Base-by-base conservation (phyloP, 1,139 yeast species). In the Taiozyma sp. region DNA sequence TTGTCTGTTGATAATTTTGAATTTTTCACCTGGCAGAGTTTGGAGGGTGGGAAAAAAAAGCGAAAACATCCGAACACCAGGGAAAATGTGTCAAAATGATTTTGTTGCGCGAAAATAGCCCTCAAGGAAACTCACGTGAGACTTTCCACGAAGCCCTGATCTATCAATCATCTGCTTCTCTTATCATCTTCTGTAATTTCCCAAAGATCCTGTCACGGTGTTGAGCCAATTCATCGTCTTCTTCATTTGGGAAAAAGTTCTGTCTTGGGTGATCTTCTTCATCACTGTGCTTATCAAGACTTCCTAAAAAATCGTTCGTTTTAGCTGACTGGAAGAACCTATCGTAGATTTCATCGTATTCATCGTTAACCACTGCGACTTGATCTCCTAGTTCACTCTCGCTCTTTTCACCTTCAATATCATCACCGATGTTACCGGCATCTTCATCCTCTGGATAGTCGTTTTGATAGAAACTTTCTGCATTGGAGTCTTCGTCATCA, bases 401-500 rank as follows among this genome's bases (percentile, higher is more conserved):
- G n/a, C 2, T 54, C 5, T 63, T 46, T 9, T 48, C 49, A 24
- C 52, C 52, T 2, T 53, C 57, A 6, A 51, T 50, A 13, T 52
- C 68, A 43, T 68, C 73, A 9, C 62, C 69, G 28, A 72, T 75
- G 44, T 67, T 64, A 1, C 71, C 73, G 26, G 53, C 62, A 61
- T 86, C 93, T 60, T 88, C 97, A 62, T 89, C 96, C 50, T 89
- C 96, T 0, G 99, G 99, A 62, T 93, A 93, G 63, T 93, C 98
- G 67, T 93, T 93, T 61, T 83, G 82, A 65, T 93, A 93, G 62
- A 83, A 91, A 54, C 88, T 90, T 68, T 93, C 98, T 14, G 96
- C 97, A 60, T 86, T 86, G 1, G 91, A 85, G 62, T 86, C 95
- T 56, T 85, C 91, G 57, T 86, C 91, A 55, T 79, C 86, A 3